phyloP scores from a whole-genome alignment of 2,329 filamentous ascomycete genomes.

The Aureobasidium sp. region DNA sequence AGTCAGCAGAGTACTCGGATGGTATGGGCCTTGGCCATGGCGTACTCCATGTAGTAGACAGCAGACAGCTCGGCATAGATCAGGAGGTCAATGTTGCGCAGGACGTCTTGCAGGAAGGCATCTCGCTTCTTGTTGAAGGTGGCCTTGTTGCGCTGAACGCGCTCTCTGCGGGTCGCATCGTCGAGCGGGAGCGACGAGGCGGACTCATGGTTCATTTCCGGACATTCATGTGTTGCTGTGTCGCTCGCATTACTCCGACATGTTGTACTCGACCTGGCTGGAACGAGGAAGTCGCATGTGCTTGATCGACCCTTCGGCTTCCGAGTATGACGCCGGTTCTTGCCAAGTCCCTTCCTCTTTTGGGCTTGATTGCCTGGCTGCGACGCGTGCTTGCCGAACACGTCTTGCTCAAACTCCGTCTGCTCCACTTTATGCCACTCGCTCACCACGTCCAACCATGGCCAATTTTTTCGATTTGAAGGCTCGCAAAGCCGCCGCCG shows the following conservation, averaged over 20 bases:
- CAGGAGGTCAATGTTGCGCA: conserved; percentile 52
- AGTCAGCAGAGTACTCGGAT: background rate
- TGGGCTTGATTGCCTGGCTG: background rate
- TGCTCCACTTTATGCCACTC: background rate
- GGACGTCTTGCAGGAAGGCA: conserved; percentile 47
- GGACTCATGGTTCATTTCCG: conserved; percentile 33
- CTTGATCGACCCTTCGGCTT: background rate
- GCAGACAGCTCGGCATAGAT: conserved; percentile 56
- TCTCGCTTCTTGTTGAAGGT: conserved; percentile 36
- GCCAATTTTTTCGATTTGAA: conserved; percentile 94
- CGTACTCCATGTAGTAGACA: conserved; percentile 59
- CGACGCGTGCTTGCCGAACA: background rate
- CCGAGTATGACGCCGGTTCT: background rate
- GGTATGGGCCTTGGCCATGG: background rate
- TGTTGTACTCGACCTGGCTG: background rate
- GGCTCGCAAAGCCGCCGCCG: conserved; percentile 66
- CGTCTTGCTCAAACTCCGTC: background rate
- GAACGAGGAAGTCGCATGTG: background rate
- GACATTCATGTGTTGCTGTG: conserved; percentile 1
- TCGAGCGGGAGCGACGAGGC: conserved; percentile 17
- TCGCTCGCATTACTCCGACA: background rate
- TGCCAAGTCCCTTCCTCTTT: background rate
- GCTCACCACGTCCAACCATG: conserved; percentile 45
- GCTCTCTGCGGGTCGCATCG: conserved; percentile 18
- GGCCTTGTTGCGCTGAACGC: conserved; percentile 26